Evolutionary conservation across 2,329 filamentous ascomycete genomes (phyloP).

Genomic region (Epichloe aotearoae): DNA sequence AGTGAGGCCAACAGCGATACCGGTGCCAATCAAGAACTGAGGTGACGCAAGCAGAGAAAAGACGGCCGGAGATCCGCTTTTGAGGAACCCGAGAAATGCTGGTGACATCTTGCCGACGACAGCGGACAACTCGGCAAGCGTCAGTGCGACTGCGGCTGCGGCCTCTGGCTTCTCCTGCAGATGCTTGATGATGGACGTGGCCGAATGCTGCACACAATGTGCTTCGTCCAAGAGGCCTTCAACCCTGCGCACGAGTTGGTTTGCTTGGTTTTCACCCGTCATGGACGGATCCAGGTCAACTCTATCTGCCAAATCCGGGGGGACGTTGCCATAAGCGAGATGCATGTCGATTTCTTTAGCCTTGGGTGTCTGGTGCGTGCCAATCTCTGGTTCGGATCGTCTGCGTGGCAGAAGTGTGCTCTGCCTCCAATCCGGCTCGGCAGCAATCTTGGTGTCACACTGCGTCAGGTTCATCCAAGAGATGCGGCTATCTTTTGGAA

Average conservation of each 20-base stretch:
- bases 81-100: conserved; percentile 59
- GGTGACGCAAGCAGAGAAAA: conserved; percentile 79
- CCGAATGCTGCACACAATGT: conserved; percentile 77
- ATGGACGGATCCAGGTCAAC: conserved; percentile 34
- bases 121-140: conserved; percentile 79
- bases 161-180: conserved; percentile 63
- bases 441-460: conserved; percentile 16
- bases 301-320: conserved; percentile 47
- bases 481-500: conserved; percentile 28
- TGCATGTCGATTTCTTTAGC: conserved; percentile 67
- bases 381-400: conserved; percentile 26
- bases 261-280: conserved; percentile 34
- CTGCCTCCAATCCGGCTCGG: conserved; percentile 5
- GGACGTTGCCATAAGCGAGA: conserved; percentile 76
- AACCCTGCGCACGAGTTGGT: conserved; percentile 55
- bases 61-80: conserved; percentile 70
- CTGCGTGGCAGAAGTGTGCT: conserved; percentile 20
- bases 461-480: conserved; percentile 19
- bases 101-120: conserved; percentile 76
- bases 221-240: conserved; percentile 74
- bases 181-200: conserved; percentile 67
- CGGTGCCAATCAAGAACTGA: conserved; percentile 87
- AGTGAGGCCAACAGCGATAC: conserved; percentile 82
- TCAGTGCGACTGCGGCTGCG: conserved; percentile 84
- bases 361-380: conserved; percentile 11